Evolutionary conservation across 371 early-diverging fungal genomes (phyloP), one percentile per base, ranked within the genome.

Genomic region (Pancytospora philotis): DNA sequence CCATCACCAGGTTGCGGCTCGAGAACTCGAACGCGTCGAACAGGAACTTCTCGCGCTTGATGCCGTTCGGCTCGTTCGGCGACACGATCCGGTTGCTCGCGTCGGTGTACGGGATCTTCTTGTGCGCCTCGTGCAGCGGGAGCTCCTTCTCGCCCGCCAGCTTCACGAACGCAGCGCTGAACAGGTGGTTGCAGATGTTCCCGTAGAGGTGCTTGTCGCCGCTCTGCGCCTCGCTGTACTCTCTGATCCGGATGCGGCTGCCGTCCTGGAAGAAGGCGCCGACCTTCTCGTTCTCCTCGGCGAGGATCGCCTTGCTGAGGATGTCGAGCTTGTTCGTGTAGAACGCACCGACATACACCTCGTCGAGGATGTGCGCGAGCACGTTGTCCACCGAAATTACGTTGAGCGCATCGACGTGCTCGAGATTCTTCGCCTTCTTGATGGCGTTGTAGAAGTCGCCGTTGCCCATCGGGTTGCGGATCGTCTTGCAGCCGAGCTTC

Each of bases 301-400:
- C 72, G 31, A n/a, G 68, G 8, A 77, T 63, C 32, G 66, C 35
- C 60, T 77, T 77, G 27, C 55, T 59, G 37, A 76, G 55, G 16
- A 77, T 64, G 19, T 80, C 79, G 1, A 67, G 57, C 1, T 73
- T 41, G 4, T 48, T 34, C 19, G 58, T 25, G 22, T 66, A 16
- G 39, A 72, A 62, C n/a, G 51, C 71, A 2, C 79, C 81, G 6
- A 77, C 52, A 62, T 67, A 58, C 16, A 63, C 56, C 10, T 76
- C 79, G 75, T 80, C 77, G 6, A 73, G 56, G 10, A 79, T 72
- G 35, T 71, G 67, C 6, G 76, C 77, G 36, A 80, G 68, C 1
- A 79, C 74, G 69, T 80, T 80, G 53, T 80, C 81, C 27, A 80
- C 73, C 6, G 74, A 72, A 1, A 79, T 64, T 10, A 80, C 71